A percentile compares a stretch with the other conserved stretches of the same genome.
These are phyloP conservation scores for Hanseniaspora sp. DNA, from an alignment of 1,139 yeast genomes.

Conservation along the genomic window DNA sequence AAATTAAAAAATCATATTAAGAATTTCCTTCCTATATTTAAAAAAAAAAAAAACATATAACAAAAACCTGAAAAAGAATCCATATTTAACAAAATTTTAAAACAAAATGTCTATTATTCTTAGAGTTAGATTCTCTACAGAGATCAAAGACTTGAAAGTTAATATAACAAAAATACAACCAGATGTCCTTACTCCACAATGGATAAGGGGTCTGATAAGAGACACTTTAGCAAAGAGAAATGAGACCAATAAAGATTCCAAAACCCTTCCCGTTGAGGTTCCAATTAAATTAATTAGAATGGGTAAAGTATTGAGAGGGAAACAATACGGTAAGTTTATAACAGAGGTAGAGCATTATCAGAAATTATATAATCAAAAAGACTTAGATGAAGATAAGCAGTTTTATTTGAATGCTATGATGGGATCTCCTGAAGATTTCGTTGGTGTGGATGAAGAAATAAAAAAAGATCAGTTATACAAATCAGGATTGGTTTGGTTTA, in stretches of 20 bases:
- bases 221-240: slow-evolving; percentile 21
- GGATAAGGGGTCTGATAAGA: slow-evolving; percentile 39
- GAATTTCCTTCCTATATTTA: too few species aligned
- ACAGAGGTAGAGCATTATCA: slow-evolving; percentile 12
- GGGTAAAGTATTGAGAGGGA: slow-evolving; percentile 13
- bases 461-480: slow-evolving; percentile 18
- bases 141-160: slow-evolving; percentile 36
- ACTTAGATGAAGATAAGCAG: slow-evolving; percentile 16
- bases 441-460: slow-evolving; percentile 8
- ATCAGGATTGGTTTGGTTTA: slow-evolving; percentile 18
- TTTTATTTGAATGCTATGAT: slow-evolving; percentile 20
- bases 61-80: neutral
- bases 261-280: neutral
- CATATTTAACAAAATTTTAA: slow-evolving; percentile 9
- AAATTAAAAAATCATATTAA: too few species aligned
- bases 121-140: slow-evolving; percentile 43
- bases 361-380: slow-evolving; percentile 16
- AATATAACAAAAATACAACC: slow-evolving; percentile 32
- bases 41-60: neutral
- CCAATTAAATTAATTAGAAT: slow-evolving; percentile 8
- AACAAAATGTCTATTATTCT: slow-evolving; percentile 20
- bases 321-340: slow-evolving; percentile 15
- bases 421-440: slow-evolving; percentile 18
- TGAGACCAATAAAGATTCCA: neutral
- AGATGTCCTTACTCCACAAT: slow-evolving; percentile 32